phyloP scores from a whole-genome alignment of 2,329 filamentous ascomycete species.

The Xylariaceae sp. region DNA sequence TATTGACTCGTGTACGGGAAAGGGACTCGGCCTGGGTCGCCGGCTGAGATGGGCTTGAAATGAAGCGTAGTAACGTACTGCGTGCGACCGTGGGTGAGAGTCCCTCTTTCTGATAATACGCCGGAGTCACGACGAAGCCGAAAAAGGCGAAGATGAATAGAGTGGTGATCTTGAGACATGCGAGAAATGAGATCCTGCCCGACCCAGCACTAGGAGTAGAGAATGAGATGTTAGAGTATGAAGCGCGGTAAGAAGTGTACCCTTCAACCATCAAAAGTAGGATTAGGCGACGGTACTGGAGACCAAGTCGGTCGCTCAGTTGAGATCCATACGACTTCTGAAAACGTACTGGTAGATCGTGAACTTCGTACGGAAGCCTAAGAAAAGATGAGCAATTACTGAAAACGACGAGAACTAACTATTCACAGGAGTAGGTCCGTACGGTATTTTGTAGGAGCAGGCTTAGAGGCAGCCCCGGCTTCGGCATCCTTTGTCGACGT shows the following conservation, averaged over 20 bases:
- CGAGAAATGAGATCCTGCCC: conserved; percentile 60
- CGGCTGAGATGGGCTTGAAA: neutral
- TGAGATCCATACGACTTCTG: neutral
- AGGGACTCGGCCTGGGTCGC: neutral
- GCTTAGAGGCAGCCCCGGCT: neutral
- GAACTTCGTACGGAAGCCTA: conserved; percentile 52
- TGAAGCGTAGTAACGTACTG: conserved; percentile 22
- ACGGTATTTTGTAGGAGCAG: conserved; percentile 16
- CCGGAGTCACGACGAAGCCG: conserved; percentile 56
- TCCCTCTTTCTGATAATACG: conserved; percentile 42
- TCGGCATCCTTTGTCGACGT: conserved; percentile 16
- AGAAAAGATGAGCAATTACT: neutral
- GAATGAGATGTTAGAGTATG: neutral
- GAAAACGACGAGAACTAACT: neutral
- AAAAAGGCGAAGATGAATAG: conserved; percentile 66
- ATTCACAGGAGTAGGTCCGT: neutral
- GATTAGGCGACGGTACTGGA: neutral
- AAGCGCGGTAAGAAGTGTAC: neutral
- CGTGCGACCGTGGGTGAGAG: conserved; percentile 22
- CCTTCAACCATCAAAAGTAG: neutral
- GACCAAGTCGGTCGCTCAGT: neutral
- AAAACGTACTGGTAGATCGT: conserved; percentile 59
- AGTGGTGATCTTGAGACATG: conserved; percentile 64
- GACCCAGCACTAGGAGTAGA: conserved; percentile 49
- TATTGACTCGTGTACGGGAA: neutral